Conservation (phyloP, 2,329 filamentous ascomycete genomes). For the Pezicula carpinea region DNA sequence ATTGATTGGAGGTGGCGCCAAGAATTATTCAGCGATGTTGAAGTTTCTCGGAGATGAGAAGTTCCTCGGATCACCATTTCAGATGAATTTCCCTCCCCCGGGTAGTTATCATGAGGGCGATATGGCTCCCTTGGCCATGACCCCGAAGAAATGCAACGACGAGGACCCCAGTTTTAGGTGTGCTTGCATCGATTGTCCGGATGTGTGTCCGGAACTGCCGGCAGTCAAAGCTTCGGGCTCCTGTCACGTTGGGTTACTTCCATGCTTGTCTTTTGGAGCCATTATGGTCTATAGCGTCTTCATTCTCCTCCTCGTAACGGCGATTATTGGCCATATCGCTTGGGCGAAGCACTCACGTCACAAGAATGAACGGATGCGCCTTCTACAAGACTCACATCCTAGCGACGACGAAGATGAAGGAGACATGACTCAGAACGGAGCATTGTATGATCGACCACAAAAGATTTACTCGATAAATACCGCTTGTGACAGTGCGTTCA, state of each 20-base stretch:
- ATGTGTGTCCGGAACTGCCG: slow-evolving; percentile 77
- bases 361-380: slow-evolving; percentile 75
- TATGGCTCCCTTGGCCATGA: slow-evolving; percentile 71
- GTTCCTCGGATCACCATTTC: slow-evolving; percentile 84
- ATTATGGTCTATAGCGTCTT: slow-evolving; percentile 80
- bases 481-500: slow-evolving; percentile 75
- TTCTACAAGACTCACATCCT: slow-evolving; percentile 77
- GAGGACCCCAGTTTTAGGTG: slow-evolving; percentile 82
- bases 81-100: slow-evolving; percentile 83
- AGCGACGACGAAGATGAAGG: slow-evolving; percentile 95
- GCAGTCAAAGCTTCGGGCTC: slow-evolving; percentile 63
- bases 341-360: slow-evolving; percentile 69
- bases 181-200: slow-evolving; percentile 88
- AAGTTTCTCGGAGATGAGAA: slow-evolving; percentile 94
- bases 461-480: slow-evolving; percentile 81
- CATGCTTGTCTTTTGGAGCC: slow-evolving; percentile 89
- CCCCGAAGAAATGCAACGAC: slow-evolving; percentile 83
- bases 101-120: slow-evolving; percentile 53
- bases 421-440: slow-evolving; percentile 71
- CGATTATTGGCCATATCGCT: slow-evolving; percentile 68
- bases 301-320: slow-evolving; percentile 60
- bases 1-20: slow-evolving; percentile 91
- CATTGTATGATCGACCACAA: slow-evolving; percentile 73
- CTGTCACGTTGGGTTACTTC: slow-evolving; percentile 82
- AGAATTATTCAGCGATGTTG: slow-evolving; percentile 80